Conservation (phyloP, 306 rosid genomes). For the Ochetophila trinervis region DNA sequence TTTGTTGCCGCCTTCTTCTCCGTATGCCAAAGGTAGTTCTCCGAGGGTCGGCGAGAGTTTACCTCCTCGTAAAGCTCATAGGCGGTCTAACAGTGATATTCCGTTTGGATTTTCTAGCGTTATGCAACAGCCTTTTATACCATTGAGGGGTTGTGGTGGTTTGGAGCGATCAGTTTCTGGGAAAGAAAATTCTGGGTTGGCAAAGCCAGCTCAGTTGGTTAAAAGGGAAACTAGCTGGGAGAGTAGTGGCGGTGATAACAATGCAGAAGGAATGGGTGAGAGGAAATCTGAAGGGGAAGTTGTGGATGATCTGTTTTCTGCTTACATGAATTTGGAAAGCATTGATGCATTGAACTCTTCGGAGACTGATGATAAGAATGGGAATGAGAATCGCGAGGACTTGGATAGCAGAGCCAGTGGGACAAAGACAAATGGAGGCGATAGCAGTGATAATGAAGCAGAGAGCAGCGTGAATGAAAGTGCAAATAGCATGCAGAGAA, state of each 20-base stretch:
- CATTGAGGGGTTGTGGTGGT: conserved; percentile 42
- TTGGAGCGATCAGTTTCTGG: conserved; percentile 40
- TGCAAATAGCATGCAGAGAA: conserved; percentile 46
- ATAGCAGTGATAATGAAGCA: conserved; percentile 89
- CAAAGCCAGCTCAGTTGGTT: conserved; percentile 52
- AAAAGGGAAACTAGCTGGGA: conserved; percentile 63
- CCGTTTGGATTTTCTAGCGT: conserved; percentile 77
- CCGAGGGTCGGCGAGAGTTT: conserved; percentile 42
- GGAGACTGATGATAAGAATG: conserved; percentile 71
- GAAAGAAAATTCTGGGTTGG: conserved; percentile 30
- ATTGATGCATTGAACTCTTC: conserved; percentile 71
- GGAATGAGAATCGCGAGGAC: conserved; percentile 71
- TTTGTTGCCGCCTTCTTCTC: conserved; percentile 62
- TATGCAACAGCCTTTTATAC: conserved; percentile 58
- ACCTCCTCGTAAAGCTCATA: conserved; percentile 81
- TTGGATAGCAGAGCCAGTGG: conserved; percentile 97
- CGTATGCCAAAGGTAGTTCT: conserved; percentile 42
- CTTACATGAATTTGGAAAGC: conserved; percentile 85
- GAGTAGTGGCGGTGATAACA: conserved; percentile 37
- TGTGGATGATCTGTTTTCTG: conserved; percentile 79
- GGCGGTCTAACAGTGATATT: conserved; percentile 86
- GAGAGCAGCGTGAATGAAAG: conserved; percentile 80
- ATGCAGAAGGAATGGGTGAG: conserved; percentile 70
- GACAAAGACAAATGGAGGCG: conserved; percentile 76
- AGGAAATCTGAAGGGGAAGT: conserved; percentile 92